These are phyloP conservation scores for Pinus albicaulis DNA, from an alignment of 75 land plant genomes.

Conservation along the genomic window DNA sequence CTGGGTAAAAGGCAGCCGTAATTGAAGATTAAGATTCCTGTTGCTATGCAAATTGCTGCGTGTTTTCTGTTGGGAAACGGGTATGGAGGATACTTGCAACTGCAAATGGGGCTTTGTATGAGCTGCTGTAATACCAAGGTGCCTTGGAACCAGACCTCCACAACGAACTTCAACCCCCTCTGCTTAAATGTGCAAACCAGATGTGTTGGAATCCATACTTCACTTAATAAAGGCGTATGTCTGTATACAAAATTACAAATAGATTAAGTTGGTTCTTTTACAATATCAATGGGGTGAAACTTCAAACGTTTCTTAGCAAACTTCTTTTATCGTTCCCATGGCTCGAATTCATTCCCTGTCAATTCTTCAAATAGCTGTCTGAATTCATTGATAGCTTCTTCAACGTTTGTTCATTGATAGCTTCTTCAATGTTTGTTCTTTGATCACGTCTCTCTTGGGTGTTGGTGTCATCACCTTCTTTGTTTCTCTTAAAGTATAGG, in stretches of 20 bases:
- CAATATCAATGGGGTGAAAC: conserved; percentile 74
- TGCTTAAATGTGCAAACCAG: too few species aligned
- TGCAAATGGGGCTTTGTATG: too few species aligned
- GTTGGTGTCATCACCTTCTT: conserved; percentile 47
- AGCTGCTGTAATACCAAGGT: too few species aligned
- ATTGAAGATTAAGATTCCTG: background rate
- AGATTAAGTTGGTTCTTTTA: conserved; percentile 3
- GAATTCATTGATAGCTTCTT: conserved; percentile 52
- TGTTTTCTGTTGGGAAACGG: background rate
- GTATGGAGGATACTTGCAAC: too few species aligned
- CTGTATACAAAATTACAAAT: too few species aligned
- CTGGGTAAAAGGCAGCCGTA: background rate
- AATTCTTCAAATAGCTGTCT: conserved; percentile 52
- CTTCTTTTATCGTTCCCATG: conserved; percentile 81
- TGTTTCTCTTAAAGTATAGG: conserved; percentile 62
- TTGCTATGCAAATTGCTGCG: background rate
- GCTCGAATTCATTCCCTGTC: conserved; percentile 82
- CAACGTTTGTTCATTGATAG: too few species aligned
- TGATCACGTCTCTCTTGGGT: conserved; percentile 67
- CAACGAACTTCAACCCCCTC: too few species aligned
- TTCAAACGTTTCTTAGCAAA: conserved; percentile 50
- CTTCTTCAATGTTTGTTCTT: too few species aligned
- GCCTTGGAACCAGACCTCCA: too few species aligned
- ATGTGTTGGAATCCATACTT: too few species aligned
- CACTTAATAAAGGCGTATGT: too few species aligned